Base-by-base conservation (phyloP, 2,329 filamentous ascomycete species). In the Aspergillus felis region DNA sequence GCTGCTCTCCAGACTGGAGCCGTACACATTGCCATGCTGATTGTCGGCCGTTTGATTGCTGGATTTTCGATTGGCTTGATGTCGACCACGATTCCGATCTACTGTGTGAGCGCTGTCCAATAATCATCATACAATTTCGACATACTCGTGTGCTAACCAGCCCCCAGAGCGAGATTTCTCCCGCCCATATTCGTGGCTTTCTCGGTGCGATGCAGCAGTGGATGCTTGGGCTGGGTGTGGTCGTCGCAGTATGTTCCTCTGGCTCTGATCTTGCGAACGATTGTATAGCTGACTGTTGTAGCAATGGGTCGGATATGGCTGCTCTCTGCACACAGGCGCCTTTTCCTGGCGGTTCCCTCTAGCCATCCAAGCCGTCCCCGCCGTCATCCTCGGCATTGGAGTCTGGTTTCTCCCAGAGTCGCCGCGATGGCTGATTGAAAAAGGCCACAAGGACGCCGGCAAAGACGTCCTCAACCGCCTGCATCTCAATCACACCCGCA, bases 301-400 rank as follows among this genome's bases (percentile, higher is more conserved):
- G 64, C 75, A 78, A 66, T 75, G 80, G 80, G 71, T 82, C 24
- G 80, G 81, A n/a, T 82, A 81, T 57, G 76, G 75, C 2, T 75
- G 71, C 52, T 74, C 75, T 9, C 71, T 74, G 22, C 67, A 67
- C 24, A 59, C 57, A 2, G 64, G 61, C 20, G 58, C 65, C 41
- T 71, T 74, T 41, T 65, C 68, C 55, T 74, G 72, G 72, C 66
- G 72, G n/a, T 72, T 75, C 38, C 70, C 71, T 0, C 60, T 73
- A 1, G 68, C 65, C 6, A 64, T 74, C 9, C 68, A 74, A 61
- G 73, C 71, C n/a, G 59, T 75, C 4, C 79, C 79, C 8, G 72
- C 76, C 0, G 48, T 79, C 3, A 65, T 76, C 17, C 68, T 79
- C 14, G 61, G 64, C 14, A 59, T 57, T 20, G 74, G 74, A 5